Base-by-base conservation (phyloP, 192 early-diverging fungal species). In the Coemansia reversa region DNA sequence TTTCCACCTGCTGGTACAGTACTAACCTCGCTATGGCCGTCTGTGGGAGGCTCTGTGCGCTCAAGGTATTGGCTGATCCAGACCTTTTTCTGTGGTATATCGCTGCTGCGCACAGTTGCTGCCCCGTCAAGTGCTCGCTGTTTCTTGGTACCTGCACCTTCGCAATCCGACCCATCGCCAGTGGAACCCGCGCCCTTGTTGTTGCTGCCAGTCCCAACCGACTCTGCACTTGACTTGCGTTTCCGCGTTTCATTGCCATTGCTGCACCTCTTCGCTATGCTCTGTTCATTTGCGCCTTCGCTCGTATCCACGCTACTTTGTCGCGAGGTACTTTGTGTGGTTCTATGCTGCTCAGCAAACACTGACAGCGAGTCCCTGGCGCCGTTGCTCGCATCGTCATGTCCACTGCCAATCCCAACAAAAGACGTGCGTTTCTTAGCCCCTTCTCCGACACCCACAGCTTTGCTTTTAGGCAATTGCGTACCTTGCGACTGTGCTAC, bases 11-110 rank as follows among this genome's bases (percentile, higher is more conserved):
- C 7, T 16, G 19, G 5, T 9, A 3, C 33, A 20, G 7, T 23
- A 3, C 14, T 22, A 7, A 16, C 14, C 1, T 29, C 60, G 4
- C 25, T 54, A 23, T 11, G 39, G 14, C 5, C 20, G 52, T 19
- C 9, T 11, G 29, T 30, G 18, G 23, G 48, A 14, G n/a, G 14
- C 19, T 65, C 53, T 29, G 27, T 30, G 39, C 23, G 54, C 51
- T 81, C 74, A 9, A 81, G 51, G 50, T 81, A 81, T 47, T 67
- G 66, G 51, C 53, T 76, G 69, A 81, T 69, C 79, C 79, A 81
- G 7, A 81, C 62, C 57, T 81, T 81, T 49, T 81, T 81, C 45
- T 66, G 70, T 14, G 79, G 79, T 33, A 80, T 16, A 23, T 55
- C 54, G 50, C 28, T 39, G 28, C 55, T 52, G 22, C 42, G 55